Evolutionary conservation across 192 early-diverging fungal genomes (phyloP), one percentile per base, ranked within the genome.

Genomic region (Geranomyces michiganensis): DNA sequence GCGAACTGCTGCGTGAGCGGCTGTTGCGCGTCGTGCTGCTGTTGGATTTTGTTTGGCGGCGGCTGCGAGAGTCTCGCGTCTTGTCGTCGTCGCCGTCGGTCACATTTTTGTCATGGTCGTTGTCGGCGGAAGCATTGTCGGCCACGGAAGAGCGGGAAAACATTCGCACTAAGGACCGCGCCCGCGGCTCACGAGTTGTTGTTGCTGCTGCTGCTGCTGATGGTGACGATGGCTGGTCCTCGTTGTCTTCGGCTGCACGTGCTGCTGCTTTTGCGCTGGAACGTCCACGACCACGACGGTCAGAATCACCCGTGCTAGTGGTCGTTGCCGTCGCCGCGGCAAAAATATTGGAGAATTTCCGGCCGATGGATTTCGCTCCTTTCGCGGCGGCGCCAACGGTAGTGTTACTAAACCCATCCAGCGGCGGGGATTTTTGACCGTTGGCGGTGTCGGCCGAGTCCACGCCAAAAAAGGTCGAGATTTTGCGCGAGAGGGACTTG

Each of bases 31-130:
- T n/a, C n/a, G n/a, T n/a, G n/a, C n/a, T n/a, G n/a, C n/a, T 17
- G 59, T 47, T 36, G 48, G 45, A 62, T 26, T 21, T 14, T 26
- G 70, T 29, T 12, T 60, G 58, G 45, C n/a, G n/a, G n/a, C 69
- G 69, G 19, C 62, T 24, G 48, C 7, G 19, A 12, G 14, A 0
- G 3, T 70, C 56, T 10, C 51, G 33, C 33, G 22, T 46, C 1
- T 8, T 19, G 26, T 63, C 60, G 13, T 26, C 14, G 48, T n/a
- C 22, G 47, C 21, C 46, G 21, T 64, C 62, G n/a, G n/a, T n/a
- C 36, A 41, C 36, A 41, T 41, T 41, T 10, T 41, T 10, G n/a
- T n/a, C n/a, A n/a, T n/a, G n/a, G n/a, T n/a, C n/a, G n/a, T n/a
- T n/a, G 5, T 41, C 36, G 36, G 36, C 36, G 36, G 62, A 13